phyloP scores from a whole-genome alignment of 257 asterid genomes.

The Capsicum rhomboideum region DNA sequence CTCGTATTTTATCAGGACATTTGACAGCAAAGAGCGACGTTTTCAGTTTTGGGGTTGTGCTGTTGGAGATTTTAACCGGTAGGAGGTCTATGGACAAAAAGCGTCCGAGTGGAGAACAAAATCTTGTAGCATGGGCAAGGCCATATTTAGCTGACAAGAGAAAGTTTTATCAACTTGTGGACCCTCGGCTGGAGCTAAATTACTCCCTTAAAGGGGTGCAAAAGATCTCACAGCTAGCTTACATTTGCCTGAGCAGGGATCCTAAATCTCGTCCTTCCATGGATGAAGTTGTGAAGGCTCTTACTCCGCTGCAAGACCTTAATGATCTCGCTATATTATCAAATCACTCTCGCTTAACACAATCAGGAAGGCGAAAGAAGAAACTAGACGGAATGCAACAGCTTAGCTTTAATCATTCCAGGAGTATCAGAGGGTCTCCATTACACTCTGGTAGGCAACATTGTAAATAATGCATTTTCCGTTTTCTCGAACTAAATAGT shows the following conservation, averaged over 20 bases:
- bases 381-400: slow-evolving; percentile 44
- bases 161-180: slow-evolving; percentile 76
- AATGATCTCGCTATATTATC: slow-evolving; percentile 70
- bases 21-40: slow-evolving; percentile 89
- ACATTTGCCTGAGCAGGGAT: slow-evolving; percentile 65
- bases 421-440: slow-evolving; percentile 41
- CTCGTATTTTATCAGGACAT: slow-evolving; percentile 43
- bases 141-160: slow-evolving; percentile 78
- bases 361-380: slow-evolving; percentile 50
- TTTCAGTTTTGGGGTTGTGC: slow-evolving; percentile 89
- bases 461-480: slow-evolving; percentile 24
- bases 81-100: slow-evolving; percentile 91
- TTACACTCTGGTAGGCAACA: slow-evolving; percentile 37
- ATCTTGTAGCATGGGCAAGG: slow-evolving; percentile 88
- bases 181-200: slow-evolving; percentile 77
- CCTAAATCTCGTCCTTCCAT: slow-evolving; percentile 76
- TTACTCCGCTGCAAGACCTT: slow-evolving; percentile 62
- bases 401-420: slow-evolving; percentile 32
- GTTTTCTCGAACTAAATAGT: not conserved
- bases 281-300: slow-evolving; percentile 79
- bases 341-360: slow-evolving; percentile 52
- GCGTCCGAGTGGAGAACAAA: slow-evolving; percentile 84
- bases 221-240: slow-evolving; percentile 63
- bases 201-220: slow-evolving; percentile 84
- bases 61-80: slow-evolving; percentile 78